phyloP scores from a whole-genome alignment of 352 stramenopile genomes.

The Pythium phragmiticola region DNA sequence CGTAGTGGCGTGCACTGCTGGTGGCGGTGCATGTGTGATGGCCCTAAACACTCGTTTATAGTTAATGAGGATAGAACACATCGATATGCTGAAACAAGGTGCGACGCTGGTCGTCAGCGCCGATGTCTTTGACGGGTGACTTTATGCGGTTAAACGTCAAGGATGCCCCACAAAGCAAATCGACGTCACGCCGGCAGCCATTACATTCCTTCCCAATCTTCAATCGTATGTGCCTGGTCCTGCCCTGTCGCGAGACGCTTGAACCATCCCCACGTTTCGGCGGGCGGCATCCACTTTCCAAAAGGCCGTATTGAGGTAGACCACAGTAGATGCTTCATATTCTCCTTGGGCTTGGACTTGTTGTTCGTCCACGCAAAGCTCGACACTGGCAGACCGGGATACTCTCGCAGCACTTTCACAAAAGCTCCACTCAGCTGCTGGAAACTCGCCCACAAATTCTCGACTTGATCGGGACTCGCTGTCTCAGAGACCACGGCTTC shows the following conservation, averaged over 20 bases:
- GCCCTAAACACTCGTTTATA: too few relatives aligned
- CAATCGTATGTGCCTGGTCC: too few relatives aligned
- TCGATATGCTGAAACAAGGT: too few relatives aligned
- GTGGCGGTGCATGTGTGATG: too few relatives aligned
- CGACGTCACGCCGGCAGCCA: too few relatives aligned
- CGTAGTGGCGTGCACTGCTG: too few relatives aligned
- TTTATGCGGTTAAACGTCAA: too few relatives aligned
- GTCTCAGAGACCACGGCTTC: constrained; percentile 7
- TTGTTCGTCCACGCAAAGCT: constrained; percentile 4
- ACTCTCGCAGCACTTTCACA: constrained; percentile 3
- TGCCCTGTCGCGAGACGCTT: background rate
- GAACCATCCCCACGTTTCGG: constrained; percentile 1
- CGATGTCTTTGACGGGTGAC: too few relatives aligned
- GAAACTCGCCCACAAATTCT: constrained; percentile 5
- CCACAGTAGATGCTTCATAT: background rate
- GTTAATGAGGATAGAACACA: too few relatives aligned
- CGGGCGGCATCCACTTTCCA: background rate
- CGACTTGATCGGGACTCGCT: background rate
- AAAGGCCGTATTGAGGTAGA: background rate
- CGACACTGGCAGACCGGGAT: background rate
- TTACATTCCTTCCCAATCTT: too few relatives aligned
- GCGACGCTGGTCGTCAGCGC: too few relatives aligned
- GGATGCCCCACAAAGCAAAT: too few relatives aligned
- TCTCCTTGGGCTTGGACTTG: background rate
- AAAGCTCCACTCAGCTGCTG: background rate